Base-by-base conservation (phyloP, 2,329 filamentous ascomycete genomes). In the Fusarium nelsonii region DNA sequence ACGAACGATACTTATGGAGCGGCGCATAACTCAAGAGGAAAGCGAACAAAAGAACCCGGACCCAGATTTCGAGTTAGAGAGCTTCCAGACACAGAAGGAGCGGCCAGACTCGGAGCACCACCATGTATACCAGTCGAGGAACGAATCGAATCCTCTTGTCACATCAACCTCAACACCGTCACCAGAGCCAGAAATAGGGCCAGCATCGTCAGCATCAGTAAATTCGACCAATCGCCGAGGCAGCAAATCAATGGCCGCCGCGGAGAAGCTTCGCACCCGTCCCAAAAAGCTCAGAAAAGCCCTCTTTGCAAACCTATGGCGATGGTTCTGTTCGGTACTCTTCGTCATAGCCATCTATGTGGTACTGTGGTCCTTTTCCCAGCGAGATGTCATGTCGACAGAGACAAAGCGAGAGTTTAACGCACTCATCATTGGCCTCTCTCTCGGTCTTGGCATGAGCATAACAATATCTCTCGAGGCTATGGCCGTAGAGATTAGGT, bases 401-500 rank as follows among this genome's bases (percentile, higher is more conserved):
- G 11, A 23, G 4, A 72, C 74, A 18, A 84, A 84, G 67, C 77
- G 78, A 30, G 69, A 78, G 49, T 84, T 81, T 67, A 84, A 84
- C 56, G 74, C 80, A 0, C 65, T 83, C n/a, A 80, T 83, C 20
- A 82, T 82, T 1, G 82, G 78, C 0, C 73, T 84, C 7, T 80
- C 80, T 46, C 83, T 66, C 3, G 67, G 67, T 10, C 67, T 70
- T 8, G 67, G 67, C 8, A 36, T 84, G 49, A 80, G 81, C 48
- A 78, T 84, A 41, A 78, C 80, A 4, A 81, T 76, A 65, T 78
- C 78, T 8, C 75, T 85, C 23, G 83, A 83, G 58, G 78, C 77
- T 30, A 81, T 84, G 77, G 79, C 81, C 5, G 71, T 77, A 15
- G 81, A 83, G 61, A 73, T 83, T 63, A 76, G 83, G n/a, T 84